These are phyloP conservation scores for Aeschynomene evenia DNA, from an alignment of 306 rosid genomes.

Conservation along the genomic window DNA sequence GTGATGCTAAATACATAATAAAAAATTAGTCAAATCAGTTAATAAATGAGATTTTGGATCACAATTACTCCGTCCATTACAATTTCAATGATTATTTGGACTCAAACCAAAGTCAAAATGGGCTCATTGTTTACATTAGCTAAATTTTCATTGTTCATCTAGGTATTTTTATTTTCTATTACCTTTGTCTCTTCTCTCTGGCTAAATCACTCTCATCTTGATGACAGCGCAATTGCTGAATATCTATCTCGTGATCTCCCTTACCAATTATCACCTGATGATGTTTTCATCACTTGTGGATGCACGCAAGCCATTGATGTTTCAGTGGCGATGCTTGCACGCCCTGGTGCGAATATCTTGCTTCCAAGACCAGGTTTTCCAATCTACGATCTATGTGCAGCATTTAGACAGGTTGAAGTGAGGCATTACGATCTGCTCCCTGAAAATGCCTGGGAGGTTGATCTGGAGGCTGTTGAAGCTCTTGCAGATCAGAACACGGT, in stretches of 20 bases:
- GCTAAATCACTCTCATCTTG: too few relatives aligned
- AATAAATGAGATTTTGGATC: too few relatives aligned
- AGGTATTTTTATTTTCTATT: too few relatives aligned
- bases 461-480: constrained; percentile 45
- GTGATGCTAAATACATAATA: too few relatives aligned
- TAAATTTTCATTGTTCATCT: too few relatives aligned
- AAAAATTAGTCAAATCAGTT: too few relatives aligned
- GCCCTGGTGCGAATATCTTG: constrained; percentile 59
- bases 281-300: constrained; percentile 46
- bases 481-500: constrained; percentile 58
- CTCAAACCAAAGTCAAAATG: too few relatives aligned
- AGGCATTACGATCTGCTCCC: constrained; percentile 57
- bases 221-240: constrained; percentile 36
- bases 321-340: constrained; percentile 42
- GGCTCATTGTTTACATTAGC: too few relatives aligned
- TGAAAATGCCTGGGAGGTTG: constrained; percentile 58
- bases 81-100: too few relatives aligned
- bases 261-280: constrained; percentile 16
- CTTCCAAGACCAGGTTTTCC: constrained; percentile 62
- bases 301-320: constrained; percentile 59
- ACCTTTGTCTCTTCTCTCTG: too few relatives aligned
- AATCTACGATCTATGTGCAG: constrained; percentile 44
- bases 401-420: constrained; percentile 40
- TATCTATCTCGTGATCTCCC: constrained; percentile 31
- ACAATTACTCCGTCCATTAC: too few relatives aligned